A percentile compares a stretch with the other conserved stretches of the same genome.
Conservation (phyloP, 139 green algal species). For the Spirogloea muscicola region DNA sequence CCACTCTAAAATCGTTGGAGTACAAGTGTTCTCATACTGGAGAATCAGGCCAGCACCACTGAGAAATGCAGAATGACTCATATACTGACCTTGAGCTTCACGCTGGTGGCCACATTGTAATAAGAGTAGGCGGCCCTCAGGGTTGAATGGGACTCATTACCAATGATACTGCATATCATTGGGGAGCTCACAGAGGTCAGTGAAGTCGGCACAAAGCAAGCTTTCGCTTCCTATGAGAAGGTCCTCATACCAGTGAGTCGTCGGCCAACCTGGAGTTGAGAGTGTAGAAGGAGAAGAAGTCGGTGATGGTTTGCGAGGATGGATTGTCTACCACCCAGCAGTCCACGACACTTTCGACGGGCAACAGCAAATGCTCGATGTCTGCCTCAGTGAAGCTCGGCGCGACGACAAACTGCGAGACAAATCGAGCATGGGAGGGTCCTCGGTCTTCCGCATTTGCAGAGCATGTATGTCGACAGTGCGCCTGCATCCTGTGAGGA, state of each 20-base stretch:
- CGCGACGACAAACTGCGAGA: constrained; percentile 64
- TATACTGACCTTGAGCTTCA: constrained; percentile 20
- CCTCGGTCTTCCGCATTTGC: no score
- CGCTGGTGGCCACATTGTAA: constrained; percentile 74
- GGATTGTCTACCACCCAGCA: constrained; percentile 80
- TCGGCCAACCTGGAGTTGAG: constrained; percentile 60
- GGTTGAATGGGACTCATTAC: constrained; percentile 74
- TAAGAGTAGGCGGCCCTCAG: constrained; percentile 94
- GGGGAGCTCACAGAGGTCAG: constrained; percentile 58
- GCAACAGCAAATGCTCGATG: constrained; percentile 79
- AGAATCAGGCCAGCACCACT: not conserved
- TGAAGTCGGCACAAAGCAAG: not conserved
- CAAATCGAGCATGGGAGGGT: no score
- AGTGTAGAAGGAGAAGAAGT: constrained; percentile 93
- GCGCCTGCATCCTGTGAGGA: no score
- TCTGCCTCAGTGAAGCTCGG: constrained; percentile 76
- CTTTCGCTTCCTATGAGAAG: no score
- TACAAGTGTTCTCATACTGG: not conserved
- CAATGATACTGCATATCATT: constrained; percentile 76
- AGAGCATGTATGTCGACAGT: no score
- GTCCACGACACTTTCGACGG: constrained; percentile 73
- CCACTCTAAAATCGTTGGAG: not conserved
- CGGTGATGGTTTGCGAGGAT: constrained; percentile 64
- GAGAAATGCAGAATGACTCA: not conserved
- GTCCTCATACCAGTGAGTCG: no score